These are phyloP conservation scores for Metschnikowia vanudenii DNA, from an alignment of 805 yeast genomes.

Conservation along the genomic window DNA sequence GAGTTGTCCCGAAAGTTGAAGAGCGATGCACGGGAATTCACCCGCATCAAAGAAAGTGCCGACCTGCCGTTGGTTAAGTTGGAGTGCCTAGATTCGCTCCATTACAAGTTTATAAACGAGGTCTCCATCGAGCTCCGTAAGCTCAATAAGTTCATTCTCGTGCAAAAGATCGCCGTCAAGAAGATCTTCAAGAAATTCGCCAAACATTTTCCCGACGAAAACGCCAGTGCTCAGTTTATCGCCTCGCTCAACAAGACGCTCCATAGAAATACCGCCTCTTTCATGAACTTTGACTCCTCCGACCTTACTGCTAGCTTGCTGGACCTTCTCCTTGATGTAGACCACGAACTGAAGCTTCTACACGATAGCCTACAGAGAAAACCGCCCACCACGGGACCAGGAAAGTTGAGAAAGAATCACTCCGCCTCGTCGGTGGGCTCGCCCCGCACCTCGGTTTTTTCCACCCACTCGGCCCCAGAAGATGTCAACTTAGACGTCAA, in stretches of 20 bases:
- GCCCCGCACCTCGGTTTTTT: conserved; percentile 5
- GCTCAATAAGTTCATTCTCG: conserved; percentile 64
- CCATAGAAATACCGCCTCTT: conserved; percentile 50
- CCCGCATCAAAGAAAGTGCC: conserved; percentile 7
- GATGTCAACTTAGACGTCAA: conserved; percentile 13
- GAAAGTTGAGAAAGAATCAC: conserved; percentile 4
- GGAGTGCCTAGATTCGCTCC: conserved; percentile 27
- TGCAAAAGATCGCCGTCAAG: conserved; percentile 71
- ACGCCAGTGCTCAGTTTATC: conserved; percentile 24
- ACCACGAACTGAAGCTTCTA: conserved; percentile 15
- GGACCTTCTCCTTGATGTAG: conserved; percentile 15
- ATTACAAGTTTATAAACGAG: conserved; percentile 38
- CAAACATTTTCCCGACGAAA: conserved; percentile 40
- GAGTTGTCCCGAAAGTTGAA: conserved; percentile 55
- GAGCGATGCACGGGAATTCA: conserved; percentile 23
- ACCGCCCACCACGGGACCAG: not conserved
- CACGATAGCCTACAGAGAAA: conserved; percentile 15
- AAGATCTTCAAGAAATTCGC: conserved; percentile 71
- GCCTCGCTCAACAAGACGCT: conserved; percentile 37
- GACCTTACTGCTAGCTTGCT: conserved; percentile 52
- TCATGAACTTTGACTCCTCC: conserved; percentile 58
- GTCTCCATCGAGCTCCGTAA: conserved; percentile 53
- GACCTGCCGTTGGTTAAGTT: conserved; percentile 13
- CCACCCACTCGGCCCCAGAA: conserved; percentile 12
- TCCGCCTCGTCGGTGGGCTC: conserved; percentile 14